phyloP scores from a whole-genome alignment of 257 asterid species.

The Ballota nigra region DNA sequence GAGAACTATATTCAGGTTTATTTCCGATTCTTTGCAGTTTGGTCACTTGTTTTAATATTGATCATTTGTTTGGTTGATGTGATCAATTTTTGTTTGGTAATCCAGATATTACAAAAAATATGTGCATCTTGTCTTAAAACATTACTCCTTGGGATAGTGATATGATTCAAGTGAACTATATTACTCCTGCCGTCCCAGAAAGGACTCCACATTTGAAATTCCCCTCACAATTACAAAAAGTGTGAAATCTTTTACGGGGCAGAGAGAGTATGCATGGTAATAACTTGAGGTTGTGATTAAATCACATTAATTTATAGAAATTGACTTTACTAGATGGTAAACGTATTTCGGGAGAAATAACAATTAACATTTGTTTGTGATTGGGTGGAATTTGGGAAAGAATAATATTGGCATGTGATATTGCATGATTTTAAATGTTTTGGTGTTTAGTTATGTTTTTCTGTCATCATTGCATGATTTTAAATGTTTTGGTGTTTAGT shows the following conservation, averaged over 20 bases:
- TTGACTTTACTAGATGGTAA: neutral
- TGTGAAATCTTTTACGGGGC: no score
- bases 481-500: neutral
- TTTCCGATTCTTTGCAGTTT: neutral
- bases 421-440: neutral
- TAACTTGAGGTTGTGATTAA: neutral
- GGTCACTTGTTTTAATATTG: constrained; percentile 8
- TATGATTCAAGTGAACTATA: neutral
- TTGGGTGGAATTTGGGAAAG: neutral
- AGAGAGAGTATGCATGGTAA: constrained; percentile 9
- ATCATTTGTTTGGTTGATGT: constrained; percentile 13
- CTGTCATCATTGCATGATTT: neutral
- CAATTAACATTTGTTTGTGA: neutral
- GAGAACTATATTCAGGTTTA: constrained; percentile 83
- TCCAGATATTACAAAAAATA: neutral
- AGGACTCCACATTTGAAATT: no score
- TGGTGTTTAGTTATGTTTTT: neutral
- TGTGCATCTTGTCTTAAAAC: constrained; percentile 1
- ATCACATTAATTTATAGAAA: neutral
- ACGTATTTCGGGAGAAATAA: no score
- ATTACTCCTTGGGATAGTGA: neutral
- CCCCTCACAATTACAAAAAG: no score
- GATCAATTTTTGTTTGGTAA: neutral
- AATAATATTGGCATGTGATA: neutral
- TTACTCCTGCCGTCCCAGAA: no score